Evolutionary conservation across 805 yeast species (phyloP).

Genomic region (Yarrowia hollandica): DNA sequence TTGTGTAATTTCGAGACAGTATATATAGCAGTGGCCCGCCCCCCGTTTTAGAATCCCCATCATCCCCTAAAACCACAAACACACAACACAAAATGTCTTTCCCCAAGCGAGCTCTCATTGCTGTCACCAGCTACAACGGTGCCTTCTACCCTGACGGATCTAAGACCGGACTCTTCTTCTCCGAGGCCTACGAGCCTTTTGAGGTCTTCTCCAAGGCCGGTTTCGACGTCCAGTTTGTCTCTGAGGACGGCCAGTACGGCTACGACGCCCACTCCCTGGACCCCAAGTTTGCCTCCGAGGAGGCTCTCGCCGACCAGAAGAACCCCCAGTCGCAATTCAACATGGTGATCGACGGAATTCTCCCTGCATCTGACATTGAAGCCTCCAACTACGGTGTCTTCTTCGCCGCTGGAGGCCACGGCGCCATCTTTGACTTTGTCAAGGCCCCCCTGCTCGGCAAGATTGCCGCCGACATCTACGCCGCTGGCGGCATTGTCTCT

Average conservation of each 20-base stretch:
- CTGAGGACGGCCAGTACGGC: slow-evolving; percentile 61
- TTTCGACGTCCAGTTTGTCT: slow-evolving; percentile 54
- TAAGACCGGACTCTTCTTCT: slow-evolving; percentile 60
- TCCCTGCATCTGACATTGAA: slow-evolving; percentile 34
- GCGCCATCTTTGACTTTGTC: slow-evolving; percentile 58
- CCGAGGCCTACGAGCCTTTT: slow-evolving; percentile 63
- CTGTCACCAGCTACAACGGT: slow-evolving; percentile 33
- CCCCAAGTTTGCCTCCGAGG: slow-evolving; percentile 47
- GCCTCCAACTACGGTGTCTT: slow-evolving; percentile 54
- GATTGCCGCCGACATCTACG: slow-evolving; percentile 51
- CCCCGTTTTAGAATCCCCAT: not conserved
- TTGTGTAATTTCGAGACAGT: not conserved
- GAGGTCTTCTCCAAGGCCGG: slow-evolving; percentile 51
- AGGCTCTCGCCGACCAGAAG: slow-evolving; percentile 47
- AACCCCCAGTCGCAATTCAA: slow-evolving; percentile 47
- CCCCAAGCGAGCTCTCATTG: slow-evolving; percentile 32
- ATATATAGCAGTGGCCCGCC: not conserved
- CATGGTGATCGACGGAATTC: slow-evolving; percentile 43
- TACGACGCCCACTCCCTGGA: slow-evolving; percentile 56
- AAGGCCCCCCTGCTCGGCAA: slow-evolving; percentile 49
- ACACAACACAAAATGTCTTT: slow-evolving; percentile 6
- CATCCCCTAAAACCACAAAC: not conserved
- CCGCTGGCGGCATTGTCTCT: slow-evolving; percentile 55
- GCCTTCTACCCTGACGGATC: slow-evolving; percentile 58
- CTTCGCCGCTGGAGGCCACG: slow-evolving; percentile 70